Conservation (phyloP, 805 yeast species). For the Candida hungchunana region DNA sequence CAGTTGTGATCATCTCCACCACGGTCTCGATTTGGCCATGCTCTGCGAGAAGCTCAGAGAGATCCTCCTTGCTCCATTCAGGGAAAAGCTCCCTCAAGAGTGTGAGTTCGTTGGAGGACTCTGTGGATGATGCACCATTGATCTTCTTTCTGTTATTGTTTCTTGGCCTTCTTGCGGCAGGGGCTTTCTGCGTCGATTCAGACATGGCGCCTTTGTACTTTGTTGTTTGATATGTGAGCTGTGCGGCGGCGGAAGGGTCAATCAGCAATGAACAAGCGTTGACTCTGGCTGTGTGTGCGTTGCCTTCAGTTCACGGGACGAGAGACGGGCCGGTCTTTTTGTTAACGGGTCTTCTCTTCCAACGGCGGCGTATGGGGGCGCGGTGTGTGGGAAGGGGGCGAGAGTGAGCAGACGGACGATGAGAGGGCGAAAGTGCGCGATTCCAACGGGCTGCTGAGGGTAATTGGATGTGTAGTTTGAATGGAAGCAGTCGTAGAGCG, state of each 20-base stretch:
- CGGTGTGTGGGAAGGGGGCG: slow-evolving; percentile 4
- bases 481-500: no score
- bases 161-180: slow-evolving; percentile 25
- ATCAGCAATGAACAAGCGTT: neutral
- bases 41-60: slow-evolving; percentile 70
- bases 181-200: slow-evolving; percentile 16
- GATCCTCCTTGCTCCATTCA: slow-evolving; percentile 88
- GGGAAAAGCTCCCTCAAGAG: slow-evolving; percentile 85
- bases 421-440: no score
- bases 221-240: slow-evolving; percentile 4
- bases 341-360: no score
- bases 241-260: neutral
- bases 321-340: no score
- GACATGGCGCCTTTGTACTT: slow-evolving; percentile 16
- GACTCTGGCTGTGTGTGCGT: slow-evolving; percentile 4
- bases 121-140: slow-evolving; percentile 18
- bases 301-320: neutral
- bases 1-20: slow-evolving; percentile 83
- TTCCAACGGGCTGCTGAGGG: no score
- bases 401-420: neutral
- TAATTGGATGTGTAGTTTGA: no score
- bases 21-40: slow-evolving; percentile 73
- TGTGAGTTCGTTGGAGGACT: slow-evolving; percentile 36
- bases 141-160: slow-evolving; percentile 40
- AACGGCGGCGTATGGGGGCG: no score